Evolutionary conservation across 805 yeast species (phyloP), one percentile per base, ranked within the genome.

Genomic region (Zygosaccharomyces kombuchaensis): DNA sequence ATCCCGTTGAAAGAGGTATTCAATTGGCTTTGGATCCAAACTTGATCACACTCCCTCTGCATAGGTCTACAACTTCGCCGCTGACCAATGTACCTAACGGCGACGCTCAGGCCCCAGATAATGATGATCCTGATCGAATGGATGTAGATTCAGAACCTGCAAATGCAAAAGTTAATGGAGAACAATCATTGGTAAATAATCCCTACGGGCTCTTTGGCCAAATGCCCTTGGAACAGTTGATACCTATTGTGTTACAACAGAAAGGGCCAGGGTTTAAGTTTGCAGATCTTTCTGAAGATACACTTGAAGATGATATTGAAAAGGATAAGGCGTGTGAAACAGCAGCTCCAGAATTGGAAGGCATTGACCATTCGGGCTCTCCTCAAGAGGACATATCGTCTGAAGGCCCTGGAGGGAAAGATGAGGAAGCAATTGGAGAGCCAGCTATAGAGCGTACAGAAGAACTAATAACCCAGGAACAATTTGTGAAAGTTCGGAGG

Each of bases 161-260:
- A 17, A 26, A 44, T 9, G 43, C 14, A 2, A 45, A 43, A 6
- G 30, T 36, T 9, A 32, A 19, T 6, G 27, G 34, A 22, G 41
- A 31, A 3, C 42, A 43, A 19, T 48, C 57, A 3, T 43, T 65
- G 23, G 45, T 65, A 10, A 50, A 52, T 25, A 65, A 65, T 46
- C 69, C 69, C 1, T 59, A 60, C 40, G 66, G 61, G 31, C 35
- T 54, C 2, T 65, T 51, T 46, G 64, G 62, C 8, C 47, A 71
- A 36, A 65, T 79, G 49, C 66, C 79, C 0, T 57, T 82, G 27
- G 69, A 72, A 13, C 81, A 80, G 52, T 59, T 82, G 29, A 77
- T 83, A 21, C 84, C 84, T 4, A 66, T 78, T 32, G 79, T 82
- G 26, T 67, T 82, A 35, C 66, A 67, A 25, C 82, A 81, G 53